Base-by-base conservation (phyloP, 1,284 basidiomycete species). In the Cutaneotrichosporon arboriforme region DNA sequence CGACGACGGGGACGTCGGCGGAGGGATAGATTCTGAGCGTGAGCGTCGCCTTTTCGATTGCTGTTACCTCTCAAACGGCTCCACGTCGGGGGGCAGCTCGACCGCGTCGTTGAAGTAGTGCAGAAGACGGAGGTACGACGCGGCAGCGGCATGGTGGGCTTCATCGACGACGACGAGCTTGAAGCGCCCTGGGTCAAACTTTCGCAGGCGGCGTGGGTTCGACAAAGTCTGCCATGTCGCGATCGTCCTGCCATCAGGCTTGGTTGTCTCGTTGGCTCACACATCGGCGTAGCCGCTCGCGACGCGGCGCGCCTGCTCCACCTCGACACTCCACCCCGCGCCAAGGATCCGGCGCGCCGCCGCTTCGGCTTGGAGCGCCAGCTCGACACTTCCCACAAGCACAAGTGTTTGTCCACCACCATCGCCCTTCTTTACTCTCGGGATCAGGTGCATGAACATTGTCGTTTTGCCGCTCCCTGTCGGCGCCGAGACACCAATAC, bases 391-490 rank as follows among this genome's bases (percentile, higher is more conserved):
- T 18, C 67, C 66, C 4, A 75, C 70, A 22, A 75, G 41, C n/a
- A 75, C 64, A 43, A 75, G 57, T 0, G 65, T 67, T 47, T 63
- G 58, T 2, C 38, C 20, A 1, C 46, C 33, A 1, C 43, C 43
- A 8, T 45, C 43, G 18, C 21, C 33, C 5, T 15, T 17, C 2
- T 50, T 47, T 7, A 69, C 52, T 15, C 48, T 51, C 1, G 84
- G 82, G 10, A 93, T 78, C 17, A 93, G 80, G 5, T 83, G 82
- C 47, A 91, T 85, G 61, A 93, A 97, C 54, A 93, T 87, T 1
- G 88, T 89, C 1, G 93, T 97, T 74, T 97, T 97, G 8, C 93
- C 93, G 23, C 88, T 84, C 12, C 90, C 90, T 18, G 93, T 96
- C 10, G 92, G 91, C 1, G 91, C 80, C 13, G 88, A 93, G 20